These are phyloP conservation scores for Eremochloa ophiuroides DNA, from an alignment of 176 grass and related monocot genomes.

Conservation along the genomic window DNA sequence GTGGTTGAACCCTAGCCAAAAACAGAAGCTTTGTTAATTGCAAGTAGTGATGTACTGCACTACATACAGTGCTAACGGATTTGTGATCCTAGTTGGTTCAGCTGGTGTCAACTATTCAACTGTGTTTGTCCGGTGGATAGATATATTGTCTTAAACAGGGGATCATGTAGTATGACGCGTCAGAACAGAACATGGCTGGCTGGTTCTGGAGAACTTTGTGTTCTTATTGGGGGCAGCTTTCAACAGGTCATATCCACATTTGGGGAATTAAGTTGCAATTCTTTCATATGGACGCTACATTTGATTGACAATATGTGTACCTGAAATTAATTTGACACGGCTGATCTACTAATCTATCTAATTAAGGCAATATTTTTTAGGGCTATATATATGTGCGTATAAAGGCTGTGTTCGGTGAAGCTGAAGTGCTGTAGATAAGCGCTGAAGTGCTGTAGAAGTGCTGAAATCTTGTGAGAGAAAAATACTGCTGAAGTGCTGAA, in stretches of 20 bases:
- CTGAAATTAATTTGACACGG: too few relatives aligned
- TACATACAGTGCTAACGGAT: not conserved
- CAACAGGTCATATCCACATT: not conserved
- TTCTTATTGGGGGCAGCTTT: not conserved
- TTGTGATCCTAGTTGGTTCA: not conserved
- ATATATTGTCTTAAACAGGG: conserved; percentile 7
- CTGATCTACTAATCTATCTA: too few relatives aligned
- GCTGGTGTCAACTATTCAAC: not conserved
- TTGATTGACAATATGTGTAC: too few relatives aligned
- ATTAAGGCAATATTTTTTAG: too few relatives aligned
- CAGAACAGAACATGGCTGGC: conserved; percentile 3
- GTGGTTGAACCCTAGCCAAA: conserved; percentile 31
- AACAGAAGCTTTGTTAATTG: conserved; percentile 29
- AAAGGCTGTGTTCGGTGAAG: too few relatives aligned
- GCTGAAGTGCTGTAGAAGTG: too few relatives aligned
- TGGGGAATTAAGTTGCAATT: too few relatives aligned
- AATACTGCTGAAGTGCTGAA: too few relatives aligned
- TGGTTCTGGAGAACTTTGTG: not conserved
- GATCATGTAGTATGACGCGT: not conserved
- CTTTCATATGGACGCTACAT: too few relatives aligned
- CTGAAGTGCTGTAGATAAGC: too few relatives aligned
- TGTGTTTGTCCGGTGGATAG: not conserved
- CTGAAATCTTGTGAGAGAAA: too few relatives aligned
- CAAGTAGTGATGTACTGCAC: not conserved
- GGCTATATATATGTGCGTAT: too few relatives aligned